phyloP scores from a whole-genome alignment of 108 stramenopile genomes.

The Bacterosira constricta region DNA sequence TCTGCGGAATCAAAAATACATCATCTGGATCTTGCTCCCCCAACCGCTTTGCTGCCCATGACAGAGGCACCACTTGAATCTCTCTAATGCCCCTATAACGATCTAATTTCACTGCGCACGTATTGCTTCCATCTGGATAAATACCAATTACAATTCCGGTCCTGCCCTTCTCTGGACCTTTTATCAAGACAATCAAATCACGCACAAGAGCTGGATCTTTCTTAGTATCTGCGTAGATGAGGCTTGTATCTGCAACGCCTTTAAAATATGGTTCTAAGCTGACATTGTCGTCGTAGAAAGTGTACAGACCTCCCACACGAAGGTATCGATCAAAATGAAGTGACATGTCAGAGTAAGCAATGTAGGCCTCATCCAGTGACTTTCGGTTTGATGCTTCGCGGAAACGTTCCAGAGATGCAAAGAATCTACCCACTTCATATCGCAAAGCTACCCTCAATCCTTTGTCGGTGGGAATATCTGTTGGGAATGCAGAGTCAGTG shows the following conservation, averaged over 20 bases:
- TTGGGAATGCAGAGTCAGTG: slow-evolving; percentile 84
- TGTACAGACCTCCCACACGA: slow-evolving; percentile 81
- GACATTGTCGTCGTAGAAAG: slow-evolving; percentile 77
- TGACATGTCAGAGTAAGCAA: slow-evolving; percentile 85
- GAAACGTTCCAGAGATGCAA: slow-evolving; percentile 78
- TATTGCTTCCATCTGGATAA: slow-evolving; percentile 69
- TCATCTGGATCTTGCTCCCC: slow-evolving; percentile 92
- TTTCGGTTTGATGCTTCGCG: slow-evolving; percentile 57
- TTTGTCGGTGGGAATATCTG: slow-evolving; percentile 77
- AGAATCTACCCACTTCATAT: slow-evolving; percentile 87
- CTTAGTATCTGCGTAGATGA: slow-evolving; percentile 78
- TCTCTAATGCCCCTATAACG: slow-evolving; percentile 77
- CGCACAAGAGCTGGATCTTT: slow-evolving; percentile 84
- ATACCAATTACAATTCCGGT: slow-evolving; percentile 89
- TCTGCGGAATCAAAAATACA: slow-evolving; percentile 82
- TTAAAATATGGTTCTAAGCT: slow-evolving; percentile 69
- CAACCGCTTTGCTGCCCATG: slow-evolving; percentile 80
- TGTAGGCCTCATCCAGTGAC: slow-evolving; percentile 73
- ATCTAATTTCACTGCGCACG: slow-evolving; percentile 80
- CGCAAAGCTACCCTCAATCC: slow-evolving; percentile 81
- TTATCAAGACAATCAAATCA: slow-evolving; percentile 74
- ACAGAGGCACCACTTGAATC: slow-evolving; percentile 70
- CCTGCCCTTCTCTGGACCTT: slow-evolving; percentile 82
- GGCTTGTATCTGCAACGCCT: slow-evolving; percentile 55
- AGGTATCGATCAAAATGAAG: slow-evolving; percentile 86